These are phyloP conservation scores for Xylaria sp. DNA, from an alignment of 2,329 filamentous ascomycete genomes.

Conservation along the genomic window DNA sequence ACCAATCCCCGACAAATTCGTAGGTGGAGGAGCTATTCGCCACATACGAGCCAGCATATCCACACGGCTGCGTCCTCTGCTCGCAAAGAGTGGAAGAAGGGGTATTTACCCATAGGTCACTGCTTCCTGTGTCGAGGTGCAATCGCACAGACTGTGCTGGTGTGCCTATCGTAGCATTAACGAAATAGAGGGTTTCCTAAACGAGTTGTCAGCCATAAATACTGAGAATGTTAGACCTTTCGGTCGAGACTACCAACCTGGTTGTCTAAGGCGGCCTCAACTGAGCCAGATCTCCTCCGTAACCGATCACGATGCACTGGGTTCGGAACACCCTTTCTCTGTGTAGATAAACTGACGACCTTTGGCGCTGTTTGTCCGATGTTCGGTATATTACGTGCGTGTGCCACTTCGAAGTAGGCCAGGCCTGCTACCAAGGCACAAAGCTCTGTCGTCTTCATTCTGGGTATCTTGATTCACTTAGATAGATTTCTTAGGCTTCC, in stretches of 20 bases:
- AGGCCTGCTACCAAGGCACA: slow-evolving; percentile 45
- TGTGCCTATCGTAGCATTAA: slow-evolving; percentile 71
- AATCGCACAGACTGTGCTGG: slow-evolving; percentile 67
- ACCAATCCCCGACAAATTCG: slow-evolving; percentile 75
- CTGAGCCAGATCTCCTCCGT: slow-evolving; percentile 56
- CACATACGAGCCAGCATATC: slow-evolving; percentile 71
- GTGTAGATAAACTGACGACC: slow-evolving; percentile 59
- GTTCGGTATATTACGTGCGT: slow-evolving; percentile 45
- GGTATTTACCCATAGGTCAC: slow-evolving; percentile 77
- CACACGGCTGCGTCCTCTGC: slow-evolving; percentile 61
- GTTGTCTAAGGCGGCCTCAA: slow-evolving; percentile 64
- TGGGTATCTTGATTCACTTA: slow-evolving; percentile 9
- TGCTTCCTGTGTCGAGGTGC: slow-evolving; percentile 75
- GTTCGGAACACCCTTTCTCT: slow-evolving; percentile 54
- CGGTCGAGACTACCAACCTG: slow-evolving; percentile 55
- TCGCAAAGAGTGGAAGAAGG: slow-evolving; percentile 69
- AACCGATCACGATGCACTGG: slow-evolving; percentile 58
- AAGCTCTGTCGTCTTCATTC: slow-evolving; percentile 44
- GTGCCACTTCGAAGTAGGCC: slow-evolving; percentile 40
- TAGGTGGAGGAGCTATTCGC: slow-evolving; percentile 81
- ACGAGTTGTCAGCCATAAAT: slow-evolving; percentile 4
- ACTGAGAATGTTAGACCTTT: neutral
- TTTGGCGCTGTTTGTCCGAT: slow-evolving; percentile 47
- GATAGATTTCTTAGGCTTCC: neutral
- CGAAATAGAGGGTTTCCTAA: slow-evolving; percentile 71